phyloP scores from a whole-genome alignment of 78 protist species.

The Fonticula alba region DNA sequence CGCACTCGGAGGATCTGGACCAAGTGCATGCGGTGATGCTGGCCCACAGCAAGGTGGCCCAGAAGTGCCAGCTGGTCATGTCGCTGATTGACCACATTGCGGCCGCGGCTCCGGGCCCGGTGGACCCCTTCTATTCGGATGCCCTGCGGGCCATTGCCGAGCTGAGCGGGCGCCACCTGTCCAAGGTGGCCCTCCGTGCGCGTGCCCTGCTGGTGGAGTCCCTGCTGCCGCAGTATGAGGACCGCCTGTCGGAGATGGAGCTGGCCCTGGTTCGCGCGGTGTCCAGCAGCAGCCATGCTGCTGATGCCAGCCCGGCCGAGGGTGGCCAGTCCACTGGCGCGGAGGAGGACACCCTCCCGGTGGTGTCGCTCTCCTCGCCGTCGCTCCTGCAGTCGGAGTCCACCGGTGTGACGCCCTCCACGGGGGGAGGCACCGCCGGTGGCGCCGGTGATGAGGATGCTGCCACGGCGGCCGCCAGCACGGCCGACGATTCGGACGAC shows the following conservation, averaged over 20 bases:
- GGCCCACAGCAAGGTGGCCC: not conserved
- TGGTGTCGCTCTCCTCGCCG: no score
- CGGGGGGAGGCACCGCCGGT: no score
- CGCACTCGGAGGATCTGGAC: not conserved
- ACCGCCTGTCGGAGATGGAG: slow-evolving; percentile 20
- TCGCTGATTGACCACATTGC: not conserved
- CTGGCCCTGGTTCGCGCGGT: slow-evolving; percentile 7
- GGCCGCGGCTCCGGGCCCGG: not conserved
- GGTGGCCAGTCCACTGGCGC: no score
- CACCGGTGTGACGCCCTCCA: no score
- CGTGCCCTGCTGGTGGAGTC: slow-evolving; percentile 15
- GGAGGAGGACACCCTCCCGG: no score
- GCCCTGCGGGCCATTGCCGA: not conserved
- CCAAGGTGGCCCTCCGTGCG: slow-evolving; percentile 7
- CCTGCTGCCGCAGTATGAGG: slow-evolving; percentile 18
- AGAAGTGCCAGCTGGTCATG: not conserved
- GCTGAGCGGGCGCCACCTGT: not conserved
- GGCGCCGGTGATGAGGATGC: no score
- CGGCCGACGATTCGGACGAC: no score
- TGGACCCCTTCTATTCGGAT: not conserved
- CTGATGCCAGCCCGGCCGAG: no score
- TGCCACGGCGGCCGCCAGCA: no score
- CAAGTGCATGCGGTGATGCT: not conserved
- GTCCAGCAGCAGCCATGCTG: not conserved
- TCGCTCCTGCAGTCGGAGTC: no score